These are phyloP conservation scores for Cenchrus fungigraminus DNA, from an alignment of 176 grass and related monocot genomes.

Conservation along the genomic window DNA sequence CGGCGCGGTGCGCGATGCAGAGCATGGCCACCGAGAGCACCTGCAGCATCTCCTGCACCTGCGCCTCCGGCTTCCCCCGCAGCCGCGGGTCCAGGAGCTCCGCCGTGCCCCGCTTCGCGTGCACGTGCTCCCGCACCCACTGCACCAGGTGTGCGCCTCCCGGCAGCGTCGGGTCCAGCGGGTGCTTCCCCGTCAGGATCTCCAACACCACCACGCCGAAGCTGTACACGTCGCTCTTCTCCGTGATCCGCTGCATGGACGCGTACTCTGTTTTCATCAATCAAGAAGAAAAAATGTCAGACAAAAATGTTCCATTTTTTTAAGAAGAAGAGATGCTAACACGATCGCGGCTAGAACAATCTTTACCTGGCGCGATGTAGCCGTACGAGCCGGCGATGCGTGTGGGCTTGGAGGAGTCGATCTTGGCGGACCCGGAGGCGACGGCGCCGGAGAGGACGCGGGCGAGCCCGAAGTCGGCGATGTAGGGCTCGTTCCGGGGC, in stretches of 20 bases:
- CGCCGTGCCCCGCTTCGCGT: slow-evolving; percentile 44
- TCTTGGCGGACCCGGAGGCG: slow-evolving; percentile 43
- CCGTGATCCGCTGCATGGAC: slow-evolving; percentile 81
- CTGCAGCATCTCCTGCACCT: slow-evolving; percentile 91
- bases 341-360: neutral
- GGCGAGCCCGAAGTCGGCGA: slow-evolving; percentile 93
- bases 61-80: slow-evolving; percentile 60
- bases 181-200: slow-evolving; percentile 74
- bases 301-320: neutral
- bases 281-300: neutral
- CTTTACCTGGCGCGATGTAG: slow-evolving; percentile 86
- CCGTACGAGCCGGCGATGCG: slow-evolving; percentile 86
- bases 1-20: slow-evolving; percentile 65
- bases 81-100: slow-evolving; percentile 79
- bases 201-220: slow-evolving; percentile 90
- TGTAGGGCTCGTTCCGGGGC: slow-evolving; percentile 73
- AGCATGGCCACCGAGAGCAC: slow-evolving; percentile 66
- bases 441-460: slow-evolving; percentile 55
- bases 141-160: slow-evolving; percentile 76
- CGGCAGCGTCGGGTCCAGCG: slow-evolving; percentile 75
- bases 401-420: slow-evolving; percentile 60
- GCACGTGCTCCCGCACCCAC: slow-evolving; percentile 85
- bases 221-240: slow-evolving; percentile 92
- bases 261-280: slow-evolving; percentile 69
- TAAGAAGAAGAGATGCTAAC: neutral